Conservation (phyloP, 2,329 filamentous ascomycete genomes). For the Aspergillus sp. region DNA sequence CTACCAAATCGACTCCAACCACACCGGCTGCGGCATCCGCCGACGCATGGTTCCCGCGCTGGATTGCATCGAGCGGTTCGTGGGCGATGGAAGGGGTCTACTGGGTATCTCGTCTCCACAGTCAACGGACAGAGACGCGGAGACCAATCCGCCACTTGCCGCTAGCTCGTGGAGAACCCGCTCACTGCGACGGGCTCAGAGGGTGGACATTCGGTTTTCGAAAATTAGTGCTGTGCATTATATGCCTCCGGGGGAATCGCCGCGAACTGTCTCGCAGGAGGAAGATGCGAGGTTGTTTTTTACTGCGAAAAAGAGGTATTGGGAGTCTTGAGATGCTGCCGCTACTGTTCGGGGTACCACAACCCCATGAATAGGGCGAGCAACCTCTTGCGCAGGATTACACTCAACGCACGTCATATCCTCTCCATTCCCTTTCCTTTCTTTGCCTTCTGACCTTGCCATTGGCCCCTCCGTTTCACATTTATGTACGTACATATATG, state of each 20-base stretch:
- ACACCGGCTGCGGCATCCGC: conserved; percentile 35
- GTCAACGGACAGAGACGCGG: conserved; percentile 5
- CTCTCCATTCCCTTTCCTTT: background rate
- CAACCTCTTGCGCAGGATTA: background rate
- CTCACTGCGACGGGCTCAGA: conserved; percentile 9
- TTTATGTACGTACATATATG: no score
- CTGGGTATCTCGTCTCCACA: conserved; percentile 19
- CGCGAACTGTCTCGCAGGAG: conserved; percentile 12
- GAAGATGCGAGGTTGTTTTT: conserved; percentile 28
- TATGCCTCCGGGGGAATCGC: conserved; percentile 7
- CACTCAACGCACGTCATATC: background rate
- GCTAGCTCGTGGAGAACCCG: conserved; percentile 16
- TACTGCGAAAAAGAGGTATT: conserved; percentile 28
- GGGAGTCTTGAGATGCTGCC: conserved; percentile 20
- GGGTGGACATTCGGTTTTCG: conserved; percentile 19
- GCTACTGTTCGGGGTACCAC: background rate
- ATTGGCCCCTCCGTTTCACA: no score
- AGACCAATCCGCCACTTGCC: conserved; percentile 7
- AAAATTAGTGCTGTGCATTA: conserved; percentile 16
- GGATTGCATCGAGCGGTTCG: conserved; percentile 31
- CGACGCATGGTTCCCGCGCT: conserved; percentile 33
- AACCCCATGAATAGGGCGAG: background rate
- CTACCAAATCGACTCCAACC: conserved; percentile 36
- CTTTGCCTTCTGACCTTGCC: background rate
- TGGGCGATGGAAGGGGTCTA: conserved; percentile 23